Conservation (phyloP, 306 rosid genomes). For the Acacia melanoxylon region DNA sequence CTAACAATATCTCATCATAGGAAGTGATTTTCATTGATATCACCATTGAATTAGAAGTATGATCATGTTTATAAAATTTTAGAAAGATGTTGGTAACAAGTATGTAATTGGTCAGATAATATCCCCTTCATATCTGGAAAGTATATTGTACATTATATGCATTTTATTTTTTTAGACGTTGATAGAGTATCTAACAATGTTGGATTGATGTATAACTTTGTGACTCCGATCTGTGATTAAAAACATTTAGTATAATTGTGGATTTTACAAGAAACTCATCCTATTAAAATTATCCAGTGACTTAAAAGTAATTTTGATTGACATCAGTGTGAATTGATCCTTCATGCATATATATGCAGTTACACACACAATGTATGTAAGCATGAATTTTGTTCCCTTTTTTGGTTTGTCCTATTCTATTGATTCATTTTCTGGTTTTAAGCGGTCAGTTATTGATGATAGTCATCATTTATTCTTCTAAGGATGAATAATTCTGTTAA, state of each 20-base stretch:
- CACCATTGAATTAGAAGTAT: neutral
- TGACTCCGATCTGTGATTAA: neutral
- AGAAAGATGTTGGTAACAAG: neutral
- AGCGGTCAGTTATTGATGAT: neutral
- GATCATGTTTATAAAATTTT: neutral
- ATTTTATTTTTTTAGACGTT: neutral
- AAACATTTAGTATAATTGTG: neutral
- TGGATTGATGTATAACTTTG: neutral
- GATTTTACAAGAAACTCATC: neutral
- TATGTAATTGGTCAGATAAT: neutral
- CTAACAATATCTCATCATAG: no score
- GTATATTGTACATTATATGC: neutral
- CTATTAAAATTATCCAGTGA: neutral
- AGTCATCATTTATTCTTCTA: neutral
- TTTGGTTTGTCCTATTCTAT: neutral
- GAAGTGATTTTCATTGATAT: no score
- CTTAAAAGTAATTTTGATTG: neutral
- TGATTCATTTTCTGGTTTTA: slow-evolving; percentile 12
- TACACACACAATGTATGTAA: neutral
- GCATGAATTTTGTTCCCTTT: neutral
- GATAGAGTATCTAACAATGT: neutral
- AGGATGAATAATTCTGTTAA: slow-evolving; percentile 35
- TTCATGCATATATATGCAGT: neutral
- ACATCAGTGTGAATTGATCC: neutral
- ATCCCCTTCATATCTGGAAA: neutral